Conservation (phyloP, 2,329 filamentous ascomycete genomes). For the Tolypocladium cylindrosporum region DNA sequence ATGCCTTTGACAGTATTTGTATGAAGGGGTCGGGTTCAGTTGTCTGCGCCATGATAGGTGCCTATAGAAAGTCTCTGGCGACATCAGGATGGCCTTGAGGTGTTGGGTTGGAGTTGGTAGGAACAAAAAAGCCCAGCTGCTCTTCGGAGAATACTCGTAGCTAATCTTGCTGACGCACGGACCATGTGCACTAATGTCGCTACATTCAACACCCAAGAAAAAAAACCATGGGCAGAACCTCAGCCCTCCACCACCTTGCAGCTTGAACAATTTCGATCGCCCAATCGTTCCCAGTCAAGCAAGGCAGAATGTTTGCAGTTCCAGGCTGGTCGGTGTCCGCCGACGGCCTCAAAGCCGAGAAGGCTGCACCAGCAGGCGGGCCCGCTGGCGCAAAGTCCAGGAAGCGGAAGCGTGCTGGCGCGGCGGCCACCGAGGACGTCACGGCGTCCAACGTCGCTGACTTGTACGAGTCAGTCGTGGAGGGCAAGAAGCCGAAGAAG, state of each 20-base stretch:
- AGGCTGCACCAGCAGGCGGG: constrained; percentile 20
- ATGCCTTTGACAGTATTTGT: too few species aligned
- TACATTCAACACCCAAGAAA: background rate
- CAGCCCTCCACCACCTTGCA: background rate
- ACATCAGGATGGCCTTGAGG: background rate
- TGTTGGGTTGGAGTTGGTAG: background rate
- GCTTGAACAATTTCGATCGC: background rate
- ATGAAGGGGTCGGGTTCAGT: background rate
- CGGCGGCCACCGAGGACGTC: constrained; percentile 31
- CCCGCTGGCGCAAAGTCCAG: constrained; percentile 37
- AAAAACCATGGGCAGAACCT: constrained; percentile 6
- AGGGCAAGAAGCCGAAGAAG: constrained; percentile 42
- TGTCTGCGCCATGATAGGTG: background rate
- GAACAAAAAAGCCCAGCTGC: background rate
- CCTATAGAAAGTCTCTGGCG: too few species aligned
- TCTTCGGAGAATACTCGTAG: background rate
- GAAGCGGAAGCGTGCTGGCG: constrained; percentile 42
- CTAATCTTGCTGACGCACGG: background rate
- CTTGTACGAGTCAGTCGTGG: constrained; percentile 71
- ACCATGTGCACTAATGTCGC: background rate
- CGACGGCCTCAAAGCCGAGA: constrained; percentile 62
- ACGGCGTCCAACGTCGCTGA: constrained; percentile 63
- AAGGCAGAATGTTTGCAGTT: constrained; percentile 69
- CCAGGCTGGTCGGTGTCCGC: constrained; percentile 82
- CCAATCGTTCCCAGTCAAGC: background rate